Evolutionary conservation across 768 basidiomycete genomes (phyloP), one percentile per base, ranked within the genome.

Genomic region (Serendipita indica): DNA sequence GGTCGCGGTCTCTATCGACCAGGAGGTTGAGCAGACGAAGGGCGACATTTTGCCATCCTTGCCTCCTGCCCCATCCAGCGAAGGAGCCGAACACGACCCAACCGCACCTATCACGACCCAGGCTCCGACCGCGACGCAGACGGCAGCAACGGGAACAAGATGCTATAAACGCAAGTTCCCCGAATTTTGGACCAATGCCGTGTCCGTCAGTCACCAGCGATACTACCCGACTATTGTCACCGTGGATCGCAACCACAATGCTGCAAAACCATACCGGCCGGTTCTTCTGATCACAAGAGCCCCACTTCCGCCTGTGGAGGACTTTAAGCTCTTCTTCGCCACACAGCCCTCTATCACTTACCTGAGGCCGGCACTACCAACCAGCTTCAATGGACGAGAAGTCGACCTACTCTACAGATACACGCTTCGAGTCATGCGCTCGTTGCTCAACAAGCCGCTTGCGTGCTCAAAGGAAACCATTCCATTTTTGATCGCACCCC

Each of bases 401-500:
- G 63, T 82, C 33, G 65, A 74, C 10, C 65, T 73, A 7, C 69
- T 89, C 20, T 73, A 80, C 62, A 66, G 68, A 13, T 91, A 84
- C 66, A 87, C 86, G 1, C 58, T 81, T 16, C 75, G 85, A 59
- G 57, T 86, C 16, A 80, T 74, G 63, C 79, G 83, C 57, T 70
- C 78, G 5, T 69, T 85, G 10, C 71, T 77, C 63, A 89, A 88
- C 70, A 89, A 87, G 65, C 75, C 82, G 1, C 73, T 85, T 33
- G 69, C 70, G n/a, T 82, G 82, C 67, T 57, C 73, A 5, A 57
- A 73, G 52, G 75, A 79, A 39, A 68, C 77, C 16, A 79, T 82
- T 72, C 67, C 75, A 14, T 89, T 82, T 65, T 79, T 88, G 63
- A 70, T 87, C 62, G 80, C 82, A 10, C 86, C 89, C 3, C 71